Evolutionary conservation across 2,329 filamentous ascomycete species (phyloP).

Genomic region (Cladosporium oxysporum): DNA sequence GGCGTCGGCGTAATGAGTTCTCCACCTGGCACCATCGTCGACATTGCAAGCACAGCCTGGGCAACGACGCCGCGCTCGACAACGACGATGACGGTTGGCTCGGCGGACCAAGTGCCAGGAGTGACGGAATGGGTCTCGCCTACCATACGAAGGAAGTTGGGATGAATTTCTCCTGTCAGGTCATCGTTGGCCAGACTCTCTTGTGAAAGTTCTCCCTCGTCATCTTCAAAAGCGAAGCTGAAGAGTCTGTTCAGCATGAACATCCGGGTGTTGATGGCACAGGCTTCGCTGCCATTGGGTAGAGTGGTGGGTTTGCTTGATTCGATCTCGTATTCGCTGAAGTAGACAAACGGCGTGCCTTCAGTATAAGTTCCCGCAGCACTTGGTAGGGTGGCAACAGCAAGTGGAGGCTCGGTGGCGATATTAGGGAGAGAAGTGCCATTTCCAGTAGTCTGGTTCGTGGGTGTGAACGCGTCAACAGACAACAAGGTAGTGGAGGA

Average conservation of each 20-base stretch:
- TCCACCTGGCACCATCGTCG: conserved; percentile 16
- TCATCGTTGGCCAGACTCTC: conserved; percentile 28
- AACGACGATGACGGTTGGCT: conserved; percentile 46
- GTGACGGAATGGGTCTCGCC: conserved; percentile 25
- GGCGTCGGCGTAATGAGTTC: conserved; percentile 29
- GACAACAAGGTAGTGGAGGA: conserved; percentile 35
- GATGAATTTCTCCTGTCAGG: conserved; percentile 39
- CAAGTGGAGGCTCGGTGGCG: conserved; percentile 33
- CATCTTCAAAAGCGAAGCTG: conserved; percentile 41
- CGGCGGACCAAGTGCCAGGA: conserved; percentile 41
- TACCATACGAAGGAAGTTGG: conserved; percentile 37
- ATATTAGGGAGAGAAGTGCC: conserved; percentile 32
- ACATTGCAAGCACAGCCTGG: conserved; percentile 24
- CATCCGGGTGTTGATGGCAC: conserved; percentile 37
- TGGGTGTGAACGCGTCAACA: conserved; percentile 32
- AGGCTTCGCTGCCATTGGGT: conserved; percentile 34
- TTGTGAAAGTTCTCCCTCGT: conserved; percentile 30
- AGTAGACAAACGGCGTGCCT: conserved; percentile 46
- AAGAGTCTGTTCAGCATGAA: conserved; percentile 39
- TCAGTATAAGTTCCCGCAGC: conserved; percentile 27
- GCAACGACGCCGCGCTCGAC: conserved; percentile 42
- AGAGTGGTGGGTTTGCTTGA: conserved; percentile 30
- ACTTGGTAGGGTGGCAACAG: conserved; percentile 31
- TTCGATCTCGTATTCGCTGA: conserved; percentile 47
- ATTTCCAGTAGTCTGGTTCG: conserved; percentile 32